Evolutionary conservation across 371 early-diverging fungal genomes (phyloP), one percentile per base, ranked within the genome.

Genomic region (Entomophthora muscae): DNA sequence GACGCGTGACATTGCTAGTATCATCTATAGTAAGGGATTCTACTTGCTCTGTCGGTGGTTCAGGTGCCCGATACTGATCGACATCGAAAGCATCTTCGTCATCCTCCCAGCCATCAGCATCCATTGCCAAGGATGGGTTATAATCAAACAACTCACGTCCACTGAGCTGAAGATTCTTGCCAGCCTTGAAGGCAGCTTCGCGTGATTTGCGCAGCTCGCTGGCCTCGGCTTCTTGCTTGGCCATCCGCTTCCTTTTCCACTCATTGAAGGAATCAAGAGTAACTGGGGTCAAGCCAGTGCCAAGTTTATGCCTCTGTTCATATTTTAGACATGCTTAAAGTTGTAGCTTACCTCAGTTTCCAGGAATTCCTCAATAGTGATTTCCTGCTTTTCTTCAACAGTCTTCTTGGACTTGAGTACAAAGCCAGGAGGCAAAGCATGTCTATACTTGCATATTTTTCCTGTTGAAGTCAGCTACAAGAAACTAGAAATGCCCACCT

Each of bases 71-170:
- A 57, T 32, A 73, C 63, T 22, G 58, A 61, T 63, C 68, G 55
- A 83, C 69, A 68, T 84, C 84, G 64, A 83, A 76, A 27, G 76
- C 78, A 68, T 84, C 83, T 42, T 73, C 78, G 57, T 70, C 81
- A 33, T 80, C 89, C 52, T 88, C 91, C 53, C 90, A 90, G 42
- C 10, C 42, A 56, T 88, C 89, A 32, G 70, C 74, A n/a, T 77
- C 82, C 32, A 78, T 73, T 66, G 84, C 86, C 75, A 86, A 75
- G 5, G 93, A 86, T 51, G 98, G 98, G 72, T 95, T 95, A 77
- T 91, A 95, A 67, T 93, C 91, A 75, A 99, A 99, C 72, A 96
- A 74, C 74, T 99, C 99, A 67, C 89, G 84, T 65, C 99, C 99
- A 63, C 91, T 91, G 86, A 95, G 90, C 61, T 91, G 90, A 53